A percentile compares a stretch with the other conserved stretches of the same genome.
Conservation (phyloP, 306 rosid species). For the Ormosia semicastrata region DNA sequence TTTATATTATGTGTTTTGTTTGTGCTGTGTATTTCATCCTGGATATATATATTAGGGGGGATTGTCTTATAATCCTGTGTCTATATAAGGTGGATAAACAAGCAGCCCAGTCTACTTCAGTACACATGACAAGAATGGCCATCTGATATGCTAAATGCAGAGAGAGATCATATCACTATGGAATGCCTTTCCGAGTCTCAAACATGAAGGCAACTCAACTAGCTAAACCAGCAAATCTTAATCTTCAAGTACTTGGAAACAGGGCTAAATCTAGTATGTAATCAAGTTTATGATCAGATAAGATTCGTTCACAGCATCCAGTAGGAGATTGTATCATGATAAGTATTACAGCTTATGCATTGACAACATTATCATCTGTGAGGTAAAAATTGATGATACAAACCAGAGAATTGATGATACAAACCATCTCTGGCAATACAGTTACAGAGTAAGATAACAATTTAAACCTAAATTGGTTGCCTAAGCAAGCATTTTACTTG, state of each 20-base stretch:
- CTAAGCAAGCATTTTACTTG: constrained; percentile 60
- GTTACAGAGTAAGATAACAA: constrained; percentile 29
- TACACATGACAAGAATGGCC: too few relatives aligned
- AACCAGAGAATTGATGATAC: constrained; percentile 39
- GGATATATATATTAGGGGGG: not conserved
- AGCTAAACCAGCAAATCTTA: not conserved
- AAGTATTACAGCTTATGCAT: constrained; percentile 18
- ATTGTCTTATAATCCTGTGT: not conserved
- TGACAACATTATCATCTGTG: constrained; percentile 24
- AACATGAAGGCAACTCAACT: not conserved
- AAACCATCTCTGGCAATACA: constrained; percentile 25
- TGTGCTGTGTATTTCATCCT: not conserved
- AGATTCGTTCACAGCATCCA: not conserved
- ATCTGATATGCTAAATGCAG: too few relatives aligned
- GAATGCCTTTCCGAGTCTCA: not conserved
- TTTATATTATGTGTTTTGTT: not conserved
- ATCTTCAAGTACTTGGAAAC: not conserved
- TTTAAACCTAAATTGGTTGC: constrained; percentile 25
- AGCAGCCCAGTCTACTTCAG: not conserved
- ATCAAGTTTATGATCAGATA: not conserved
- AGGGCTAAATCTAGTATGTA: not conserved
- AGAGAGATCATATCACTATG: too few relatives aligned
- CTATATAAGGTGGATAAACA: not conserved
- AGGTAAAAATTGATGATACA: constrained; percentile 34
- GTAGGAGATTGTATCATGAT: not conserved